Conservation (phyloP, 805 yeast genomes). For the Suhomyces sp. region DNA sequence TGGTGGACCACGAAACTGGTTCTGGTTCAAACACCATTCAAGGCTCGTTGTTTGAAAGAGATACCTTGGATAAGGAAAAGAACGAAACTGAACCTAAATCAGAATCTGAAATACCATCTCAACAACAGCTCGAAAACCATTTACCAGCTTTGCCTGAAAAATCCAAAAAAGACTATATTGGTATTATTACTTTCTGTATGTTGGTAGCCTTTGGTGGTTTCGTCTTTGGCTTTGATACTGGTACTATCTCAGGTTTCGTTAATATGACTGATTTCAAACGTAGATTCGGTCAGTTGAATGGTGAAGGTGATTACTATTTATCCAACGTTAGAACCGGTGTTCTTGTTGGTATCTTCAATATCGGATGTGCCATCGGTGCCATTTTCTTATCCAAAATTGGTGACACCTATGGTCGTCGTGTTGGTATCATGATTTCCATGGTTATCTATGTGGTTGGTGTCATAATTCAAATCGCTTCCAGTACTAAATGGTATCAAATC, state of each 20-base stretch:
- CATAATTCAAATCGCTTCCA: slow-evolving; percentile 57
- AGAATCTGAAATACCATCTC: slow-evolving; percentile 2
- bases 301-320: slow-evolving; percentile 42
- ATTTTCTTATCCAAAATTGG: slow-evolving; percentile 54
- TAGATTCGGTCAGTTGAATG: slow-evolving; percentile 47
- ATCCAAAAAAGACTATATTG: slow-evolving; percentile 31
- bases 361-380: slow-evolving; percentile 77
- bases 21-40: slow-evolving; percentile 4
- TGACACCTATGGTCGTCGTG: slow-evolving; percentile 61
- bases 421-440: slow-evolving; percentile 54
- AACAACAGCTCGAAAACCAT: slow-evolving; percentile 11
- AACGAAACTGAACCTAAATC: not conserved
- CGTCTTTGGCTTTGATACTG: slow-evolving; percentile 78
- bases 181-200: slow-evolving; percentile 45
- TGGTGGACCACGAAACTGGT: slow-evolving; percentile 1
- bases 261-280: slow-evolving; percentile 56
- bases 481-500: slow-evolving; percentile 58
- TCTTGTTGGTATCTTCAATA: slow-evolving; percentile 57
- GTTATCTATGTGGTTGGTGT: slow-evolving; percentile 60
- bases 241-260: slow-evolving; percentile 72
- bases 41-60: slow-evolving; percentile 8
- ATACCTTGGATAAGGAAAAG: not conserved
- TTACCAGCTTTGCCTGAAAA: slow-evolving; percentile 29
- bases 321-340: slow-evolving; percentile 52
- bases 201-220: slow-evolving; percentile 74